A percentile compares a stretch with the other conserved stretches of the same genome.
Evolutionary conservation across 257 asterid genomes (phyloP).

Genomic region (Datura wrightii): DNA sequence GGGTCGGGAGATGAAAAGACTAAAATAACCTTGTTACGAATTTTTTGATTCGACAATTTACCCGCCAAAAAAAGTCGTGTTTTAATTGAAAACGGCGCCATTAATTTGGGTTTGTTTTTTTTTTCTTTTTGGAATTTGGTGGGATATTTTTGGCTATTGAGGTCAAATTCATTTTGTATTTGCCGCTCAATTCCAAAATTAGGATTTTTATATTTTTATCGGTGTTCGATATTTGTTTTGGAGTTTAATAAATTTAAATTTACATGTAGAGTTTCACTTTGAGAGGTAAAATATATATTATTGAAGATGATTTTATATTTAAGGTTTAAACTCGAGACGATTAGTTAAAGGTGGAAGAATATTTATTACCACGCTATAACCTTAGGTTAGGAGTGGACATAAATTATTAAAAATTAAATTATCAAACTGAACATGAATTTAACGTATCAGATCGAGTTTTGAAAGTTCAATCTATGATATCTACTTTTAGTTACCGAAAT

Average conservation of each 20-base stretch:
- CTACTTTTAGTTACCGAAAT: background rate
- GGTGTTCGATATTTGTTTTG: accelerated
- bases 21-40: conserved; percentile 37
- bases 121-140: background rate
- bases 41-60: background rate
- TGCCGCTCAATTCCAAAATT: background rate
- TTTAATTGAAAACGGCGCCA: conserved; percentile 27
- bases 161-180: conserved; percentile 7
- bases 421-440: background rate
- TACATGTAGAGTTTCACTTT: no score
- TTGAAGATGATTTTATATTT: no score
- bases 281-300: no score
- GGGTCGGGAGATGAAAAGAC: conserved; percentile 59
- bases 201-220: background rate
- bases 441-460: background rate
- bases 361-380: background rate
- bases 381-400: background rate
- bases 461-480: background rate
- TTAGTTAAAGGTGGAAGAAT: background rate
- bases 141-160: background rate
- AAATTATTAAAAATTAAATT: background rate
- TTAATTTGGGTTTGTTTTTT: background rate
- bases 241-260: background rate
- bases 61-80: background rate
- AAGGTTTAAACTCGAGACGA: accelerated